Conservation (phyloP, 2,329 filamentous ascomycete species). For the Tolypocladium pustulatum region DNA sequence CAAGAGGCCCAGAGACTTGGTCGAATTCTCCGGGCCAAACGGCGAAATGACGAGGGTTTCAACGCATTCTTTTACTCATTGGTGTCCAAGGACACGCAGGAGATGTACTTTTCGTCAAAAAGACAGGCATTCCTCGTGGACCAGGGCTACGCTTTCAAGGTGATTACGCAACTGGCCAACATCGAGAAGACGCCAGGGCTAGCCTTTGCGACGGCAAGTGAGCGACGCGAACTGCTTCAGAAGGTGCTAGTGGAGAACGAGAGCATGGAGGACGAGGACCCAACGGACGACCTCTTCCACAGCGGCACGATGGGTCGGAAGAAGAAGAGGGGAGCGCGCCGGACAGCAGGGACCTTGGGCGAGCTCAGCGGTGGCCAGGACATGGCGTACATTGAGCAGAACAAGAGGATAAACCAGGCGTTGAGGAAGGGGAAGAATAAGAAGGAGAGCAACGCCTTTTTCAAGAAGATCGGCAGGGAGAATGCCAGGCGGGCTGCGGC, state of each 20-base stretch:
- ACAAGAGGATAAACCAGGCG: conserved; percentile 52
- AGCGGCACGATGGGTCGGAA: conserved; percentile 34
- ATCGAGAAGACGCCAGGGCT: conserved; percentile 76
- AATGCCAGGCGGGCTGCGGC: conserved; percentile 26
- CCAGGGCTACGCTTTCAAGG: conserved; percentile 97
- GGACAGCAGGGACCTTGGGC: conserved; percentile 75
- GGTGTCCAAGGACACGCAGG: conserved; percentile 92
- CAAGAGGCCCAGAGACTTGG: conserved; percentile 93
- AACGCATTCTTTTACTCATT: conserved; percentile 99
- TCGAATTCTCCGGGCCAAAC: conserved; percentile 86
- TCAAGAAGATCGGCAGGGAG: conserved; percentile 32
- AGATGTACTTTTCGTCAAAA: conserved; percentile 97
- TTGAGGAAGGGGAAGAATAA: conserved; percentile 26
- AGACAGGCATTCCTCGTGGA: conserved; percentile 95
- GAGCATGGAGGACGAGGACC: conserved; percentile 60
- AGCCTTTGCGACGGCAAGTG: conserved; percentile 66
- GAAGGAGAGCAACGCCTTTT: conserved; percentile 28
- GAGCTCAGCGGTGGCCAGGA: conserved; percentile 86
- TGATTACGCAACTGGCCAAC: conserved; percentile 89
- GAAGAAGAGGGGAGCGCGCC: conserved; percentile 50
- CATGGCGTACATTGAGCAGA: conserved; percentile 92
- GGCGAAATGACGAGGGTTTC: conserved; percentile 94
- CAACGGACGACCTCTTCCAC: conserved; percentile 33
- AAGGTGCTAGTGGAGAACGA: conserved; percentile 86
- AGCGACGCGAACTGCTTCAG: conserved; percentile 77